These are phyloP conservation scores for Pythium utonaiense DNA, from an alignment of 352 stramenopile species.

Conservation along the genomic window DNA sequence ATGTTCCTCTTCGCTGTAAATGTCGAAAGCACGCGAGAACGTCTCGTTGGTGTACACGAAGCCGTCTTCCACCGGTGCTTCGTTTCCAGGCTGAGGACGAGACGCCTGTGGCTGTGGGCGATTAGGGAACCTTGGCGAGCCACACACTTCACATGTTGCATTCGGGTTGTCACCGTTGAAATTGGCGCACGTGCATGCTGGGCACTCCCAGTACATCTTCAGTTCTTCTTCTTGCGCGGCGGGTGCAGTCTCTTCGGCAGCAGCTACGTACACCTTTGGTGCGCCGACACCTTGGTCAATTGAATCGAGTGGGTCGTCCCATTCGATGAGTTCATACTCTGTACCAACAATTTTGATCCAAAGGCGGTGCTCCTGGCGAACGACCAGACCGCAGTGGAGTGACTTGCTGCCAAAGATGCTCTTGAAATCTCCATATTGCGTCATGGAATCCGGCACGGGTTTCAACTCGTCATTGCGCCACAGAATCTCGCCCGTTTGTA, in stretches of 20 bases:
- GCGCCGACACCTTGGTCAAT: constrained; percentile 80
- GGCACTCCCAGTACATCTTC: constrained; percentile 89
- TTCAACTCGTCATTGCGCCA: constrained; percentile 91
- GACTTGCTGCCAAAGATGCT: constrained; percentile 81
- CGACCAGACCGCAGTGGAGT: constrained; percentile 85
- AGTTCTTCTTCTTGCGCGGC: constrained; percentile 34
- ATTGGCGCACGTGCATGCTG: constrained; percentile 80
- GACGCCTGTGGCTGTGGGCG: constrained; percentile 16
- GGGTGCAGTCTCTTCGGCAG: constrained; percentile 7
- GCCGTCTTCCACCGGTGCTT: constrained; percentile 32
- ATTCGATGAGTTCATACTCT: constrained; percentile 85
- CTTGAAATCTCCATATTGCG: constrained; percentile 85
- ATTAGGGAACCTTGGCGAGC: constrained; percentile 37
- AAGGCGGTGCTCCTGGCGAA: constrained; percentile 77
- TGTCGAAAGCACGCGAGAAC: constrained; percentile 74
- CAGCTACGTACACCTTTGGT: constrained; percentile 43
- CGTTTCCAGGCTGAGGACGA: constrained; percentile 9
- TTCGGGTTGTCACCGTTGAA: constrained; percentile 84
- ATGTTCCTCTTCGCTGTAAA: constrained; percentile 79
- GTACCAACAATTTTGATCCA: constrained; percentile 90
- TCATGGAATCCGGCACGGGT: constrained; percentile 89
- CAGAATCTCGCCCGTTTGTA: constrained; percentile 85
- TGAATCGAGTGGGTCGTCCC: constrained; percentile 75
- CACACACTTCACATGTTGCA: constrained; percentile 76
- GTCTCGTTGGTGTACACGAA: constrained; percentile 55